A percentile compares a stretch with the other conserved stretches of the same genome.
These are phyloP conservation scores for Cyberlindnera subsufficiens DNA, from an alignment of 805 yeast genomes.

Conservation along the genomic window DNA sequence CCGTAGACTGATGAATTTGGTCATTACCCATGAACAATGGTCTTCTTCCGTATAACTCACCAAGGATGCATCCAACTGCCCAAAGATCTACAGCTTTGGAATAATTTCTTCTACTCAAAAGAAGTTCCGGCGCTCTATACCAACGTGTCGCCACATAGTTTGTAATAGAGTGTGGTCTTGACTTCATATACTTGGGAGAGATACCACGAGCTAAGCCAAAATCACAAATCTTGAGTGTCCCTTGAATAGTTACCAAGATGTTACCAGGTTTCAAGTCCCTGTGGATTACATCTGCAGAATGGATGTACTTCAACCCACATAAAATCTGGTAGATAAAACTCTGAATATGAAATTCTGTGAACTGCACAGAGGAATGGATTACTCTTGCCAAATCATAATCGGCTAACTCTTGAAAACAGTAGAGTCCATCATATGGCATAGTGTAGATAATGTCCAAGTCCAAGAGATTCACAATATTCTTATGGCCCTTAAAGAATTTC, in stretches of 20 bases:
- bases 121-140: conserved; percentile 92
- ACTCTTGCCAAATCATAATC: conserved; percentile 79
- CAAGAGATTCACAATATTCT: conserved; percentile 66
- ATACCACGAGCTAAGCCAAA: conserved; percentile 90
- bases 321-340: conserved; percentile 73
- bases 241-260: conserved; percentile 68
- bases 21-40: conserved; percentile 78
- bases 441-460: conserved; percentile 67
- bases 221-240: conserved; percentile 81
- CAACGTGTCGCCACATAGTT: conserved; percentile 91
- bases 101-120: conserved; percentile 54
- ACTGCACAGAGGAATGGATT: conserved; percentile 69
- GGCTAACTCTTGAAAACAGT: conserved; percentile 81
- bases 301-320: conserved; percentile 84
- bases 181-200: conserved; percentile 28
- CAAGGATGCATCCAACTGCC: conserved; percentile 91
- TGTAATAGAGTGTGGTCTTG: conserved; percentile 47
- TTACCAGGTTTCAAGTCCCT: conserved; percentile 92
- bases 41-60: conserved; percentile 73
- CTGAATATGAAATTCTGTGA: conserved; percentile 80
- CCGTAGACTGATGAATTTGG: conserved; percentile 63
- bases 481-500: conserved; percentile 82
- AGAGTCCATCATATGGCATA: conserved; percentile 76
- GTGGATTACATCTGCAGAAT: conserved; percentile 88
- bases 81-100: conserved; percentile 79